phyloP scores from a whole-genome alignment of 345 rosid species.

The Hibiscus trionum region DNA sequence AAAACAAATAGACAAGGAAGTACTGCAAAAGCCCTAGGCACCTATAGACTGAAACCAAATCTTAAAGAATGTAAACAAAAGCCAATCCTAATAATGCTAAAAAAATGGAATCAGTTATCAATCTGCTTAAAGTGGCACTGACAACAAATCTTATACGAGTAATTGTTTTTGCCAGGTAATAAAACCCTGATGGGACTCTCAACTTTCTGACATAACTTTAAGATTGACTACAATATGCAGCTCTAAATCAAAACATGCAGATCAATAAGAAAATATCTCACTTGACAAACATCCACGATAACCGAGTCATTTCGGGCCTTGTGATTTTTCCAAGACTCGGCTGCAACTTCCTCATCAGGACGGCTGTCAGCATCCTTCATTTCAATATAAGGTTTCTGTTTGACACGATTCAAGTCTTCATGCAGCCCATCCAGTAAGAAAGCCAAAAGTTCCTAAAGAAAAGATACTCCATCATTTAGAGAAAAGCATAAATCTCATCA shows the following conservation, averaged over 20 bases:
- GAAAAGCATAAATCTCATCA: neutral
- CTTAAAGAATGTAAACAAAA: neutral
- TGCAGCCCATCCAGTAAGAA: slow-evolving; percentile 88
- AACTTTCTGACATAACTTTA: neutral
- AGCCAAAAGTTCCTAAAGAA: slow-evolving; percentile 72
- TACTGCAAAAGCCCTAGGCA: neutral
- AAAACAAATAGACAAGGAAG: neutral
- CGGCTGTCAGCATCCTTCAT: slow-evolving; percentile 70
- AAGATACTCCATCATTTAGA: slow-evolving; percentile 2
- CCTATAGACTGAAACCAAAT: neutral
- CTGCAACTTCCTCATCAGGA: slow-evolving; percentile 88
- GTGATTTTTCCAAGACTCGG: slow-evolving; percentile 80
- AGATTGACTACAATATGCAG: neutral
- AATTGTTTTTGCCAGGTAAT: neutral
- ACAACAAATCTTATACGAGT: neutral
- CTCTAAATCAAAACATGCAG: neutral
- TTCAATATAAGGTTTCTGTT: slow-evolving; percentile 79
- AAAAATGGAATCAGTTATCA: neutral
- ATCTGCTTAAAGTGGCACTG: neutral
- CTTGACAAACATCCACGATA: slow-evolving; percentile 94
- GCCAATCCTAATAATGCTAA: neutral
- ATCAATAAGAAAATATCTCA: slow-evolving; percentile 23
- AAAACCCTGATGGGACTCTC: neutral
- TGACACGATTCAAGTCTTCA: slow-evolving; percentile 93
- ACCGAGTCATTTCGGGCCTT: slow-evolving; percentile 90